These are phyloP conservation scores for Xylariaceae sp. DNA, from an alignment of 2,329 filamentous ascomycete species.

Conservation along the genomic window DNA sequence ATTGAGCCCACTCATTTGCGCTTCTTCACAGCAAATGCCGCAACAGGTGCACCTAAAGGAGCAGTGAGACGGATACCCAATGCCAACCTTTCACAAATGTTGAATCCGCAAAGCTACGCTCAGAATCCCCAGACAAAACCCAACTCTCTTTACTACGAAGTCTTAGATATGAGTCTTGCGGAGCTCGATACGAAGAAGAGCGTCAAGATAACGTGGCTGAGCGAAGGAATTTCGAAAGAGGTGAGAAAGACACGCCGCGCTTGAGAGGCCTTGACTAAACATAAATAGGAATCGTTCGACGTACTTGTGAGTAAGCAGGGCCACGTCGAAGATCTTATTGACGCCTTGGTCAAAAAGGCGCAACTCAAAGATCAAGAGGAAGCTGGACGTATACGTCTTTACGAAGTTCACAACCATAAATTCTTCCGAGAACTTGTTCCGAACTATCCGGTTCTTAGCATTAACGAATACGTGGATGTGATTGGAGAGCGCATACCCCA, in stretches of 20 bases:
- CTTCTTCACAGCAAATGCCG: conserved; percentile 80
- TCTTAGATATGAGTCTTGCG: conserved; percentile 88
- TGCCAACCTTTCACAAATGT: conserved; percentile 72
- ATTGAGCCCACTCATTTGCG: conserved; percentile 83
- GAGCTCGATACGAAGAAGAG: conserved; percentile 92
- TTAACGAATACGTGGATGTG: conserved; percentile 81
- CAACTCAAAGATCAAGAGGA: conserved; percentile 70
- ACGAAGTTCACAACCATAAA: conserved; percentile 77
- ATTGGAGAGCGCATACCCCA: conserved; percentile 79
- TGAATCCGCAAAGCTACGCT: conserved; percentile 68
- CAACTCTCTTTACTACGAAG: conserved; percentile 86
- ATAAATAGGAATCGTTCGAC: conserved; percentile 65
- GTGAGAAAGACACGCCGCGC: conserved; percentile 43
- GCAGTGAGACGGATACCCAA: conserved; percentile 69
- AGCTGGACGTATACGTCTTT: conserved; percentile 70
- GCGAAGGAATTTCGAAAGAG: conserved; percentile 88
- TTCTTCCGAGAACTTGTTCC: conserved; percentile 73
- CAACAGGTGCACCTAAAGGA: conserved; percentile 71
- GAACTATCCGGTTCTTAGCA: conserved; percentile 69
- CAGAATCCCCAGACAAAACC: conserved; percentile 65
- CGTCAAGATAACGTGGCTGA: conserved; percentile 78
- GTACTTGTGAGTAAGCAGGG: conserved; percentile 86
- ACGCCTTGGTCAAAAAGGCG: conserved; percentile 74
- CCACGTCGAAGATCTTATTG: conserved; percentile 72
- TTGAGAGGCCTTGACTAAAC: conserved; percentile 7